A percentile compares a stretch with the other conserved stretches of the same genome.
phyloP scores from a whole-genome alignment of 768 basidiomycete genomes.

The Suillus ampliporus region DNA sequence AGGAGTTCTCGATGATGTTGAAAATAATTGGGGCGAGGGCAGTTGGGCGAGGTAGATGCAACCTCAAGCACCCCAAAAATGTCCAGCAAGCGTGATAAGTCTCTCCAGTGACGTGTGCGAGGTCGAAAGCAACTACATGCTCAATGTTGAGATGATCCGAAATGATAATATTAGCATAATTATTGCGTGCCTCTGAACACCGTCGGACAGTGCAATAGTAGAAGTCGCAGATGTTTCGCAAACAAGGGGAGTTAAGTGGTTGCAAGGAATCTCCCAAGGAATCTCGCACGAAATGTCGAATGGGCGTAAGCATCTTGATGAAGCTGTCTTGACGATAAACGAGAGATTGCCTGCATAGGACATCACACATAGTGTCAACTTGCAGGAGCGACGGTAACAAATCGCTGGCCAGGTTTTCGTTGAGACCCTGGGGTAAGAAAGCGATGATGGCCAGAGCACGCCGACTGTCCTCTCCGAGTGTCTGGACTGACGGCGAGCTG shows the following conservation, averaged over 20 bases:
- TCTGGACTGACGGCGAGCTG: too few species aligned
- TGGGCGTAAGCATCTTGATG: background rate
- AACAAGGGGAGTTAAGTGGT: background rate
- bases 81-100: background rate
- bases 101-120: background rate
- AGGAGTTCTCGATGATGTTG: background rate
- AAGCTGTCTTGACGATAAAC: background rate
- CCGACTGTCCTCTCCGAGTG: background rate
- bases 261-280: too few species aligned
- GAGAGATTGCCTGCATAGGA: background rate
- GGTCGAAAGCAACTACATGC: constrained; percentile 2
- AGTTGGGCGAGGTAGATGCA: background rate
- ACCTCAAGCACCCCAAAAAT: background rate
- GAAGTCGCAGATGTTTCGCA: too few species aligned
- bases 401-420: background rate
- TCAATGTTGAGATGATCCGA: background rate
- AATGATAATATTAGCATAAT: background rate
- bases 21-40: background rate
- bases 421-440: constrained; percentile 8
- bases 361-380: background rate
- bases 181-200: background rate
- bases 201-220: background rate
- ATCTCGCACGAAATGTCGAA: constrained; percentile 4
- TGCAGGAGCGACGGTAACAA: background rate
- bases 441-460: constrained; percentile 5